A percentile compares a stretch with the other conserved stretches of the same genome.
Evolutionary conservation across 2,329 filamentous ascomycete species (phyloP).

Genomic region (Myriosclerotinia scirpicola): DNA sequence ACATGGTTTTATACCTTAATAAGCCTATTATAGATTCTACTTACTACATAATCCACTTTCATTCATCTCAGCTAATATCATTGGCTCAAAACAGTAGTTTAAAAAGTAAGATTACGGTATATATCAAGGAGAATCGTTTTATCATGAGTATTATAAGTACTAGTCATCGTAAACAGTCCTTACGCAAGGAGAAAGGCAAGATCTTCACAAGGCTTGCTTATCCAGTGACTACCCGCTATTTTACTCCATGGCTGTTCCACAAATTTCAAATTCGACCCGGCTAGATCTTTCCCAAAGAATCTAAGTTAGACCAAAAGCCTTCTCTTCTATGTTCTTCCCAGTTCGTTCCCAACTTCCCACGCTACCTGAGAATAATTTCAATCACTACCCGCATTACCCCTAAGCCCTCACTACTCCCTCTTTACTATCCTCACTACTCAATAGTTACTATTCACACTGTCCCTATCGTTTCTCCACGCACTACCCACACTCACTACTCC

Average conservation of each 20-base stretch:
- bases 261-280: conserved; percentile 19
- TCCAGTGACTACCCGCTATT: conserved; percentile 3
- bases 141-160: background rate
- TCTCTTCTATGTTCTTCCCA: background rate
- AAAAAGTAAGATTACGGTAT: too few species aligned
- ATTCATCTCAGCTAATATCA: too few species aligned
- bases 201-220: conserved; percentile 19
- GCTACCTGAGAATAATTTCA: background rate
- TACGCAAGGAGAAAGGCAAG: background rate
- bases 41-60: too few species aligned
- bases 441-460: conserved; percentile 5
- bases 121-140: too few species aligned
- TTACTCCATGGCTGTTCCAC: conserved; percentile 8
- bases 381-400: background rate
- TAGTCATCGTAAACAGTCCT: conserved; percentile 3
- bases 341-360: background rate
- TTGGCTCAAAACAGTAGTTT: too few species aligned
- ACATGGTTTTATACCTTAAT: too few species aligned
- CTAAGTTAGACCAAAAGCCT: background rate
- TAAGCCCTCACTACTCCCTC: background rate
- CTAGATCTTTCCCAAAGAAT: conserved; percentile 20
- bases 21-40: too few species aligned
- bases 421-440: conserved; percentile 4
- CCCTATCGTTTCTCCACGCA: background rate
- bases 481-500: background rate